A percentile compares a stretch with the other conserved stretches of the same genome.
phyloP scores from a whole-genome alignment of 768 basidiomycete species.

The Cystofilobasidium bisporidii region DNA sequence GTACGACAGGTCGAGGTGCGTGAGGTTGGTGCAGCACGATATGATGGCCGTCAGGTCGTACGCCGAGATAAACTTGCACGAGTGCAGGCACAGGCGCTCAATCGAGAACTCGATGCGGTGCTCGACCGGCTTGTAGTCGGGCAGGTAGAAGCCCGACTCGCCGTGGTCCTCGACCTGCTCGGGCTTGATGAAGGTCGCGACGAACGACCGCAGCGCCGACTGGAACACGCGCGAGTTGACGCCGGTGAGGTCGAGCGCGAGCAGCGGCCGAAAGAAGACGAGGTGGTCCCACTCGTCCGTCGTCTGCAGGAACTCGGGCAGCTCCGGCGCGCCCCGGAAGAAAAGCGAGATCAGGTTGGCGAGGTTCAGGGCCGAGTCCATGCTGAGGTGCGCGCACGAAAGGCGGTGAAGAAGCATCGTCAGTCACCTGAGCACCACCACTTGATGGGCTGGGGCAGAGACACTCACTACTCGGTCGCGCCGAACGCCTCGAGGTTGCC shows the following conservation, averaged over 20 bases:
- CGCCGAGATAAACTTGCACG: slow-evolving; percentile 37
- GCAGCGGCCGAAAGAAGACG: slow-evolving; percentile 52
- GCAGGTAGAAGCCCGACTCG: slow-evolving; percentile 52
- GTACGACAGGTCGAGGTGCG: slow-evolving; percentile 40
- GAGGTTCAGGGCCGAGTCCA: slow-evolving; percentile 76
- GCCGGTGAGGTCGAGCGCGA: slow-evolving; percentile 87
- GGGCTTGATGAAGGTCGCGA: slow-evolving; percentile 51
- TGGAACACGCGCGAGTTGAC: slow-evolving; percentile 88
- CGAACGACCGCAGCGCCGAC: slow-evolving; percentile 73
- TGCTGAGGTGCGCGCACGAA: no score
- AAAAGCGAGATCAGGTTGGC: slow-evolving; percentile 81
- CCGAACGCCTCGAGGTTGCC: slow-evolving; percentile 78
- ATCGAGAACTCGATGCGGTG: slow-evolving; percentile 46
- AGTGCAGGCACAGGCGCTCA: slow-evolving; percentile 36
- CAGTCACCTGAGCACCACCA: background rate
- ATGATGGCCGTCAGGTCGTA: slow-evolving; percentile 28
- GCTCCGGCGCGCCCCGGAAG: slow-evolving; percentile 55
- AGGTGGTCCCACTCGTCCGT: slow-evolving; percentile 35
- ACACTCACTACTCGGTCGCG: slow-evolving; percentile 70
- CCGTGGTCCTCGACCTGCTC: slow-evolving; percentile 42
- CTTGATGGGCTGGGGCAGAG: background rate
- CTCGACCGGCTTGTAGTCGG: slow-evolving; percentile 40
- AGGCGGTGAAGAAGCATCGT: background rate
- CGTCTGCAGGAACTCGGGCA: slow-evolving; percentile 34
- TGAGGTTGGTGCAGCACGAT: slow-evolving; percentile 33